phyloP scores from a whole-genome alignment of 768 basidiomycete species.

The Lanmaoa rubissima region DNA sequence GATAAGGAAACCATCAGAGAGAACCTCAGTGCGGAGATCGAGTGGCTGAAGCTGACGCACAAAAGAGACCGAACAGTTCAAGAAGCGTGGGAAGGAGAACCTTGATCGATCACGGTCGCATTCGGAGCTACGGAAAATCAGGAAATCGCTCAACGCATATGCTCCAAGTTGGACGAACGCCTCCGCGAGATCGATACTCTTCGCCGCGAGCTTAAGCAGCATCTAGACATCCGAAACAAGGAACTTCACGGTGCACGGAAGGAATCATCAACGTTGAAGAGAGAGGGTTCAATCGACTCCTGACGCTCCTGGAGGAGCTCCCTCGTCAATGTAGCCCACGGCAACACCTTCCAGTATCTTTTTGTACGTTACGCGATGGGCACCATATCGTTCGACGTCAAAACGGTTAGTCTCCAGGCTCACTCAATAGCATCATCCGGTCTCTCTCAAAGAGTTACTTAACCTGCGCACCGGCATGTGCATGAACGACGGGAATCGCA shows the following conservation, averaged over 20 bases:
- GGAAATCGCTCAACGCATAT: slow-evolving; percentile 19
- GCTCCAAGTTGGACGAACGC: slow-evolving; percentile 19
- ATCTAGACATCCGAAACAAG: slow-evolving; percentile 17
- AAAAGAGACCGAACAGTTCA: slow-evolving; percentile 17
- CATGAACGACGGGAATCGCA: too few relatives aligned
- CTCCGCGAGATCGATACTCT: slow-evolving; percentile 19
- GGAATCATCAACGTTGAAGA: slow-evolving; percentile 29
- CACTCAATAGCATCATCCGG: too few relatives aligned
- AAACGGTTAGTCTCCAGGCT: too few relatives aligned
- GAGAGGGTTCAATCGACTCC: slow-evolving; percentile 29
- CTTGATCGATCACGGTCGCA: slow-evolving; percentile 18
- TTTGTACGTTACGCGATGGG: too few relatives aligned
- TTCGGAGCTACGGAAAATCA: slow-evolving; percentile 20
- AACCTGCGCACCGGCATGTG: too few relatives aligned
- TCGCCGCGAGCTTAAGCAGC: slow-evolving; percentile 17
- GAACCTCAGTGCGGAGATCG: slow-evolving; percentile 20
- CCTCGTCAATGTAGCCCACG: too few relatives aligned
- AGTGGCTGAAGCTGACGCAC: slow-evolving; percentile 16
- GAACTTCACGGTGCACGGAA: slow-evolving; percentile 24
- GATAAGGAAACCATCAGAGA: slow-evolving; percentile 21
- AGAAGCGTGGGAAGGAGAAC: slow-evolving; percentile 26
- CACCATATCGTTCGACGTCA: too few relatives aligned
- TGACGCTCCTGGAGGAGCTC: slow-evolving; percentile 32
- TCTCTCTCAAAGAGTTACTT: too few relatives aligned
- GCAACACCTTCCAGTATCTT: too few relatives aligned